Conservation (phyloP, 768 basidiomycete genomes). For the Mycena capillaripes region DNA sequence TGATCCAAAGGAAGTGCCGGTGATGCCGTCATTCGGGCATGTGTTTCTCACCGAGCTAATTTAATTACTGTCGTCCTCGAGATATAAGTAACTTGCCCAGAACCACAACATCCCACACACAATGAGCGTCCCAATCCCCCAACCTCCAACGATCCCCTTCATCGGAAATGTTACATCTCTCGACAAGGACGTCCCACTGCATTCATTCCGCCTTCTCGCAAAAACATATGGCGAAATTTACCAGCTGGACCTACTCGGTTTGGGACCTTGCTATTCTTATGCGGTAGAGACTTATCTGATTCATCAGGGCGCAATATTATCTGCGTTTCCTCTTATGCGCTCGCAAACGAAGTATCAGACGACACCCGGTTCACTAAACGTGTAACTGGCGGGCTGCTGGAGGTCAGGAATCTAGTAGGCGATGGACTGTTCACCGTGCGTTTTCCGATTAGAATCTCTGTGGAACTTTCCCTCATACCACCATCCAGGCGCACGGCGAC, state of each 20-base stretch:
- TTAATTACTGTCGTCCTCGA: too few relatives aligned
- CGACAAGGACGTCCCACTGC: slow-evolving; percentile 52
- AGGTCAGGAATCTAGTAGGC: slow-evolving; percentile 52
- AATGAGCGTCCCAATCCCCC: slow-evolving; percentile 57
- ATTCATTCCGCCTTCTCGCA: slow-evolving; percentile 50
- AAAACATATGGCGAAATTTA: slow-evolving; percentile 60
- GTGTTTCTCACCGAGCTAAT: too few relatives aligned
- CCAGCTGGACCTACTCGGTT: slow-evolving; percentile 52
- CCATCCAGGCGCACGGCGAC: slow-evolving; percentile 49
- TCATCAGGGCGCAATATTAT: slow-evolving; percentile 46
- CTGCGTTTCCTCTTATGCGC: slow-evolving; percentile 49
- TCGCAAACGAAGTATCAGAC: slow-evolving; percentile 57
- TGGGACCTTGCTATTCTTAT: not conserved
- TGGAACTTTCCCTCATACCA: not conserved
- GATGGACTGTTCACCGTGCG: slow-evolving; percentile 60
- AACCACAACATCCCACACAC: too few relatives aligned
- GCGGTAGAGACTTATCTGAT: not conserved
- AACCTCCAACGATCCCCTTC: slow-evolving; percentile 56
- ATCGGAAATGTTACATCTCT: slow-evolving; percentile 54
- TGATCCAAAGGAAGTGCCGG: too few relatives aligned
- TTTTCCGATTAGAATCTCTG: not conserved
- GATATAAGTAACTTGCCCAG: too few relatives aligned
- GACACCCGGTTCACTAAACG: slow-evolving; percentile 58
- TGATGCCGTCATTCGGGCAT: too few relatives aligned
- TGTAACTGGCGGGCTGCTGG: slow-evolving; percentile 45